These are phyloP conservation scores for Hyparrhenia diplandra DNA, from an alignment of 176 grass and related monocot genomes.

Conservation along the genomic window DNA sequence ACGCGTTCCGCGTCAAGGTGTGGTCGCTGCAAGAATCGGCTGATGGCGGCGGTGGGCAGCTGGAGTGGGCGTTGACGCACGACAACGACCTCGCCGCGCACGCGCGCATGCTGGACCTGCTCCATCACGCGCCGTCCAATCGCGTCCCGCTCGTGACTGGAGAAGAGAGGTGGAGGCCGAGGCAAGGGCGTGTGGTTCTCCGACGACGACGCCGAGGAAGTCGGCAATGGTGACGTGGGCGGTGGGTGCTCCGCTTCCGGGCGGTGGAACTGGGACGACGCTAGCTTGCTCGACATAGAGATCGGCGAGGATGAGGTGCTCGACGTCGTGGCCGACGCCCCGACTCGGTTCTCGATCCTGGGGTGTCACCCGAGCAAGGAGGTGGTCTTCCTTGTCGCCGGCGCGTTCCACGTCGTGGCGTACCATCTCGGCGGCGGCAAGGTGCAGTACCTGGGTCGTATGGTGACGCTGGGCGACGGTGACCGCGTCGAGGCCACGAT, in stretches of 20 bases:
- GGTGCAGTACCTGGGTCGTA: not conserved
- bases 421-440: conserved; percentile 14
- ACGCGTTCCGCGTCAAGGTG: not conserved
- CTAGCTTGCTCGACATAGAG: not conserved
- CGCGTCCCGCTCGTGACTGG: not conserved
- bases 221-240: not conserved
- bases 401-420: conserved; percentile 1
- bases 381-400: conserved; percentile 7
- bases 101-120: not conserved
- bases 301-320: not conserved
- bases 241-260: too few species aligned
- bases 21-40: not conserved
- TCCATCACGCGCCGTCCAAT: not conserved
- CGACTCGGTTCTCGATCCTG: not conserved
- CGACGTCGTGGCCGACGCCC: not conserved
- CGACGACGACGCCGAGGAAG: not conserved
- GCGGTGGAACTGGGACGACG: conserved; percentile 7
- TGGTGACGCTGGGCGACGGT: not conserved
- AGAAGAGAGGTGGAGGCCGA: not conserved
- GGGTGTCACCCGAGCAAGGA: conserved; percentile 9
- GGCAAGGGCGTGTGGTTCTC: not conserved
- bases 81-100: conserved; percentile 4
- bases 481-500: not conserved
- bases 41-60: not conserved
- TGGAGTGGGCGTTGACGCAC: conserved; percentile 20